Evolutionary conservation across 2,329 filamentous ascomycete species (phyloP).

Genomic region (Sporothrix variecibatus): DNA sequence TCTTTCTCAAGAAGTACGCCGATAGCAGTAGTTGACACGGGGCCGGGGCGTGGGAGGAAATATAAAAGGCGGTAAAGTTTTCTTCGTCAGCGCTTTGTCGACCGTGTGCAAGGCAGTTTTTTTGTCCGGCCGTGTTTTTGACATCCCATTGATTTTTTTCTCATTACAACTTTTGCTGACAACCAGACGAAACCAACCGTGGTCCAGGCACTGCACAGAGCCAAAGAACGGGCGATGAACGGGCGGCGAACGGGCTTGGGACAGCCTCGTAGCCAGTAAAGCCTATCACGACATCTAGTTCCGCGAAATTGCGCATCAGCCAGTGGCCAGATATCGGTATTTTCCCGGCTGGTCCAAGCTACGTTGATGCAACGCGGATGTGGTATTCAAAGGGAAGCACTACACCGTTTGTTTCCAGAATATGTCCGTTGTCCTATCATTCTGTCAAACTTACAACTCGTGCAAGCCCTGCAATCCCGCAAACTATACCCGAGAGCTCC

Average conservation of each 20-base stretch:
- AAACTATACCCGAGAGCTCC: neutral
- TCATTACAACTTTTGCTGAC: neutral
- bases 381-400: neutral
- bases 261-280: constrained; percentile 3
- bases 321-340: constrained; percentile 16
- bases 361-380: neutral
- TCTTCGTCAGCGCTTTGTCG: constrained; percentile 17
- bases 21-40: neutral
- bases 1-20: neutral
- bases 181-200: constrained; percentile 1
- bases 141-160: neutral
- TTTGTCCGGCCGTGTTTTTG: neutral
- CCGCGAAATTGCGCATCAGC: neutral
- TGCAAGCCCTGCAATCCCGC: neutral
- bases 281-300: constrained; percentile 12
- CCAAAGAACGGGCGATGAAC: neutral
- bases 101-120: neutral
- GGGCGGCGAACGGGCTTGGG: neutral
- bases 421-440: neutral
- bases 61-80: constrained; percentile 21
- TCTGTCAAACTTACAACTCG: neutral
- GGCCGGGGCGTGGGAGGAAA: neutral
- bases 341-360: constrained; percentile 17
- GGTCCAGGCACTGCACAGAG: neutral
- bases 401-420: constrained; percentile 6